Conservation (phyloP, 2,329 filamentous ascomycete genomes). For the Passalora sequoiae region DNA sequence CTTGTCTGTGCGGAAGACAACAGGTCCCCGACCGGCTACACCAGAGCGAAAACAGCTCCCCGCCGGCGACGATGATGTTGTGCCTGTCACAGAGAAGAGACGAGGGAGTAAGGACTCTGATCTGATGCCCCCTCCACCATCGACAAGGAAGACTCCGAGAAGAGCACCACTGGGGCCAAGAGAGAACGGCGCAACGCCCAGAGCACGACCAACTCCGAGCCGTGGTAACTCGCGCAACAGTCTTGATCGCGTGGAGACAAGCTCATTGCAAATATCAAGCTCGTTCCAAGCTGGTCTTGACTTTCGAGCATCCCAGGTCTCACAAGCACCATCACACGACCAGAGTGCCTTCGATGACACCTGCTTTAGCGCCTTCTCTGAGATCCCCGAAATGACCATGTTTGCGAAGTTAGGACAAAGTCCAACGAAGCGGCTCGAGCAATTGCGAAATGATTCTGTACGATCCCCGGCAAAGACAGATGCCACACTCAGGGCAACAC, state of each 20-base stretch:
- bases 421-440: conserved; percentile 37
- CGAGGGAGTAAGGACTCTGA: conserved; percentile 27
- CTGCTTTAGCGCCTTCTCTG: conserved; percentile 82
- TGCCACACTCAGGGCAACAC: conserved; percentile 48
- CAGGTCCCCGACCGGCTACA: conserved; percentile 12
- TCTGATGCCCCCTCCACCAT: conserved; percentile 30
- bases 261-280: conserved; percentile 7
- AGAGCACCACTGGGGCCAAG: conserved; percentile 26
- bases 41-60: conserved; percentile 20
- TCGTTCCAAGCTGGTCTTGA: conserved; percentile 14
- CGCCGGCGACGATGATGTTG: conserved; percentile 8
- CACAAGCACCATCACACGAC: conserved; percentile 27
- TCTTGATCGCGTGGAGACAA: conserved; percentile 5
- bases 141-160: conserved; percentile 26
- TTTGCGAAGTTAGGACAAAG: conserved; percentile 66
- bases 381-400: conserved; percentile 78
- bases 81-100: conserved; percentile 13
- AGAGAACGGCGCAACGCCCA: conserved; percentile 26
- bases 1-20: conserved; percentile 21
- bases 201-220: conserved; percentile 11
- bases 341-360: conserved; percentile 56
- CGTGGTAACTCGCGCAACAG: conserved; percentile 22
- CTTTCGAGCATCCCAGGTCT: conserved; percentile 17
- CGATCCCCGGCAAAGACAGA: conserved; percentile 27
- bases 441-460: conserved; percentile 12